Evolutionary conservation across 305 asterid genomes (phyloP).

Genomic region (Plantago lanceolata): DNA sequence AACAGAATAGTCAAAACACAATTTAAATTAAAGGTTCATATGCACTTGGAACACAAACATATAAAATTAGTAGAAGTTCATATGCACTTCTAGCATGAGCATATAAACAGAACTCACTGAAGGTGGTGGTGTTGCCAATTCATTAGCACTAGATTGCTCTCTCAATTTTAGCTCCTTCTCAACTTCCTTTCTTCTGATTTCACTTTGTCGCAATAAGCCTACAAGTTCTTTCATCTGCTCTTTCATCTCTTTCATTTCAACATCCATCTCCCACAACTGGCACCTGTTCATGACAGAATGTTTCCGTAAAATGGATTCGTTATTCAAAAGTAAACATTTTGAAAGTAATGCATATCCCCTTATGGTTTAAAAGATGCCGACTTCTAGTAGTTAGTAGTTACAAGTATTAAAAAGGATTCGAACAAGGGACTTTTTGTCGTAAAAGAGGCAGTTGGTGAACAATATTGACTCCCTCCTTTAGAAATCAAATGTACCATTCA

Average conservation of each 20-base stretch:
- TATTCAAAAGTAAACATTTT: not conserved
- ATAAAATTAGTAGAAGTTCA: not conserved
- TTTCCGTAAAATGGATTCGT: conserved; percentile 10
- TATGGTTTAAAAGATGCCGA: no score
- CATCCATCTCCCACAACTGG: conserved; percentile 79
- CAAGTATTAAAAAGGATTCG: no score
- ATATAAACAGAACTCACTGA: conserved; percentile 41
- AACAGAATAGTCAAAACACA: conserved; percentile 18
- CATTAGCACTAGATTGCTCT: conserved; percentile 57
- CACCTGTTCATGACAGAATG: conserved; percentile 50
- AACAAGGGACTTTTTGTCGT: no score
- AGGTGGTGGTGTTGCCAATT: conserved; percentile 69
- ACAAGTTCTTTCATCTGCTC: conserved; percentile 95
- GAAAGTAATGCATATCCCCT: no score
- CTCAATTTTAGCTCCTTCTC: conserved; percentile 76
- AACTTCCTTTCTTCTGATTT: conserved; percentile 72
- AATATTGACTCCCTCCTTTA: no score
- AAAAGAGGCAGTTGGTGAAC: no score
- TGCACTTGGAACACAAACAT: conserved; percentile 2
- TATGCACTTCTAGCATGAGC: conserved; percentile 5
- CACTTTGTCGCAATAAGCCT: conserved; percentile 74
- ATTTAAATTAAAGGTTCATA: not conserved
- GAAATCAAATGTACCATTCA: no score
- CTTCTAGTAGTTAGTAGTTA: no score
- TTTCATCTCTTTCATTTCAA: conserved; percentile 86